Evolutionary conservation across 2,329 filamentous ascomycete species (phyloP).

Genomic region (Nothopassalora personata): DNA sequence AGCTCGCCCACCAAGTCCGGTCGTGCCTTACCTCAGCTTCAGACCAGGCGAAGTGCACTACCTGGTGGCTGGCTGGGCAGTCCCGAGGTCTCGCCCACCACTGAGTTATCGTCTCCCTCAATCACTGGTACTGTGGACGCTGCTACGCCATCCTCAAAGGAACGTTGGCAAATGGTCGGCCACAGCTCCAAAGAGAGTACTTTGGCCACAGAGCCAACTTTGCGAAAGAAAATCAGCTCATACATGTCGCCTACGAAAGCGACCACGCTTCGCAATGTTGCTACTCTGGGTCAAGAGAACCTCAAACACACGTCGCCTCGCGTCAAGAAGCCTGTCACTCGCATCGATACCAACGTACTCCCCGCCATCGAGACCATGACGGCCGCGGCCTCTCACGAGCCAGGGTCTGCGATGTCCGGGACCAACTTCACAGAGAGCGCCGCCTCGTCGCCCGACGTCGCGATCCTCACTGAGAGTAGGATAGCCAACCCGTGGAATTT

Average conservation of each 20-base stretch:
- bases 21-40: constrained; percentile 19
- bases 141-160: neutral
- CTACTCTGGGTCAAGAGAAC: constrained; percentile 20
- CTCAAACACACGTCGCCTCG: constrained; percentile 8
- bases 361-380: neutral
- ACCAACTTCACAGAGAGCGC: neutral
- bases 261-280: constrained; percentile 24
- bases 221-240: constrained; percentile 28
- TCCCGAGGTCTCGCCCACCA: neutral
- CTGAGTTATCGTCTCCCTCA: neutral
- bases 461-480: neutral
- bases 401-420: neutral
- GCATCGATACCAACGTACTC: constrained; percentile 4
- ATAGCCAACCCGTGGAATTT: neutral
- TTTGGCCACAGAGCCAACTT: neutral
- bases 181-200: neutral
- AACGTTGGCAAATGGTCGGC: neutral
- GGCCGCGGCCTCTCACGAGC: neutral
- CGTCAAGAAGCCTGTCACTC: constrained; percentile 10
- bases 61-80: constrained; percentile 25
- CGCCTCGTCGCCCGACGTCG: neutral
- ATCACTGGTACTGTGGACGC: neutral
- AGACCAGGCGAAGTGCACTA: constrained; percentile 23
- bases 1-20: constrained; percentile 19
- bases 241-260: constrained; percentile 32